Percentiles rank a stretch among this genome's conserved stretches.
Conservation (phyloP, 768 basidiomycete species). For the Plicaturopsis crispa region DNA sequence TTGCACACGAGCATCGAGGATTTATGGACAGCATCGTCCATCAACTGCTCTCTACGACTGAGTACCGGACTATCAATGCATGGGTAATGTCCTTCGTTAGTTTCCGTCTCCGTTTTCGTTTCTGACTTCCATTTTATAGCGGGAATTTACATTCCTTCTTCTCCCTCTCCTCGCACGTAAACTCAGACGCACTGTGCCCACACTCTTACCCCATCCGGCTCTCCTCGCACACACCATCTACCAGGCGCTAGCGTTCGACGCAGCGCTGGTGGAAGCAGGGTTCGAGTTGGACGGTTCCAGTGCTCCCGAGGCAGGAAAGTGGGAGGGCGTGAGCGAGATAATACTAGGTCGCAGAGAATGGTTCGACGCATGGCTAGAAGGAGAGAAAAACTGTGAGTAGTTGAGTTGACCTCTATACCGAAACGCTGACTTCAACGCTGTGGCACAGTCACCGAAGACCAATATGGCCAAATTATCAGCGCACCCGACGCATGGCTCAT, state of each 20-base stretch:
- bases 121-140: slow-evolving; percentile 31
- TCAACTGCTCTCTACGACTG: slow-evolving; percentile 54
- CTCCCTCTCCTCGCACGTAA: slow-evolving; percentile 74
- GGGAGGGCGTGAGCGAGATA: slow-evolving; percentile 77
- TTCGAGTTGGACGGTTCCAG: slow-evolving; percentile 56
- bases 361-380: slow-evolving; percentile 88
- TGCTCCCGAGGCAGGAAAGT: slow-evolving; percentile 26
- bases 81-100: slow-evolving; percentile 41
- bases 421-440: background rate
- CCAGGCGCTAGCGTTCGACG: slow-evolving; percentile 85
- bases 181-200: slow-evolving; percentile 64
- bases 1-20: slow-evolving; percentile 72
- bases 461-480: slow-evolving; percentile 79
- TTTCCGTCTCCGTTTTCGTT: slow-evolving; percentile 1
- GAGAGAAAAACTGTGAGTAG: slow-evolving; percentile 79
- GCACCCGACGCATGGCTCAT: slow-evolving; percentile 83
- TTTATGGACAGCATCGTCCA: slow-evolving; percentile 80
- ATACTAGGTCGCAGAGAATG: slow-evolving; percentile 80
- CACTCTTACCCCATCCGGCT: slow-evolving; percentile 69
- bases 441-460: slow-evolving; percentile 71
- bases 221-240: slow-evolving; percentile 94
- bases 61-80: slow-evolving; percentile 58
- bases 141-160: slow-evolving; percentile 76
- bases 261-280: slow-evolving; percentile 63
- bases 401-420: background rate